Percentiles rank a stretch among this genome's conserved stretches.
Evolutionary conservation across 2,329 filamentous ascomycete genomes (phyloP).

Genomic region (Sphaerulina musiva): DNA sequence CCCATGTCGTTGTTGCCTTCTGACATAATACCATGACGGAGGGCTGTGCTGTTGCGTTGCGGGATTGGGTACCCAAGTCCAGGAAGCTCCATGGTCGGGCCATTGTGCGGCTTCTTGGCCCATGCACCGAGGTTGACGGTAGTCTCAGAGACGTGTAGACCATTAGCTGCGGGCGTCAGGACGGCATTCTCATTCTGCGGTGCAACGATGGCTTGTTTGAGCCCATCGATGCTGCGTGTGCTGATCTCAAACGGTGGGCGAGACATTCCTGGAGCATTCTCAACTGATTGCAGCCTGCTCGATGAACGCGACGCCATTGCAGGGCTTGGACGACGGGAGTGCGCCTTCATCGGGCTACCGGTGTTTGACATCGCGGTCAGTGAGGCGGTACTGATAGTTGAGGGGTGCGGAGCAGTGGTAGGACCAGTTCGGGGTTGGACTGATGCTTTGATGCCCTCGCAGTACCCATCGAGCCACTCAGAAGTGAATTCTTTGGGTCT

Average conservation of each 20-base stretch:
- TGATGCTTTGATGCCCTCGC: slow-evolving; percentile 21
- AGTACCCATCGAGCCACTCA: slow-evolving; percentile 33
- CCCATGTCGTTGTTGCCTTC: slow-evolving; percentile 9
- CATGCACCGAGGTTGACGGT: slow-evolving; percentile 29
- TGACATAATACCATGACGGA: slow-evolving; percentile 17
- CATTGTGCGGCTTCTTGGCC: slow-evolving; percentile 23
- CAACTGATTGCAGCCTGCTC: slow-evolving; percentile 12
- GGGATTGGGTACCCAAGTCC: slow-evolving; percentile 22
- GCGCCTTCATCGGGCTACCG: slow-evolving; percentile 24
- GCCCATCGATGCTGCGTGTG: slow-evolving; percentile 24
- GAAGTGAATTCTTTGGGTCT: slow-evolving; percentile 6
- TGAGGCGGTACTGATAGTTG: neutral
- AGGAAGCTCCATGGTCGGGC: slow-evolving; percentile 4
- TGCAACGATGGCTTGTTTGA: slow-evolving; percentile 31
- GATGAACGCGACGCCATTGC: slow-evolving; percentile 14
- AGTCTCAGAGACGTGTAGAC: slow-evolving; percentile 24
- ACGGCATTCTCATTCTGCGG: slow-evolving; percentile 33
- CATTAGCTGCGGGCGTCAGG: slow-evolving; percentile 27
- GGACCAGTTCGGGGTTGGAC: slow-evolving; percentile 15
- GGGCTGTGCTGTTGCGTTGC: slow-evolving; percentile 18
- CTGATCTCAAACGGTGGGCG: slow-evolving; percentile 23
- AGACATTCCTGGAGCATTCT: slow-evolving; percentile 1
- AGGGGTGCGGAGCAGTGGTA: slow-evolving; percentile 20
- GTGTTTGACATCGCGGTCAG: slow-evolving; percentile 13
- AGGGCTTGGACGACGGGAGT: slow-evolving; percentile 25